Conservation (phyloP, 495 filamentous ascomycete species). For the Aspergillus heteromorphus region DNA sequence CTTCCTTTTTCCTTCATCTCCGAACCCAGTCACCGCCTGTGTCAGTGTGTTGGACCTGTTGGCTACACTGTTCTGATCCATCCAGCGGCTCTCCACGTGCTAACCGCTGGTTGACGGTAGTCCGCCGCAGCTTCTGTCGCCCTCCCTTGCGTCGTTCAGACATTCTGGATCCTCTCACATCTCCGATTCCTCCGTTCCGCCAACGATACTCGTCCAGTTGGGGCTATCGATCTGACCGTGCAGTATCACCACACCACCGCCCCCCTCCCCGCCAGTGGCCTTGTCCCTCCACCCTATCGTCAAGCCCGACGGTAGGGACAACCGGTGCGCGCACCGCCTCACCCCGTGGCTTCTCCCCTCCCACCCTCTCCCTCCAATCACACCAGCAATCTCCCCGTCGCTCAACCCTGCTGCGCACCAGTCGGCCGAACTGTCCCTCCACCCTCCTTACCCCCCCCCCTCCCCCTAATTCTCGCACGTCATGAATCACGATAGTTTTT, state of each 20-base stretch:
- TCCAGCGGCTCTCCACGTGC: constrained; percentile 23
- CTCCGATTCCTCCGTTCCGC: constrained; percentile 14
- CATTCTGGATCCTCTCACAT: constrained; percentile 21
- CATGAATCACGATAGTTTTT: constrained; percentile 44
- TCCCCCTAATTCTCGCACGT: constrained; percentile 21
- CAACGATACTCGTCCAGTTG: constrained; percentile 11
- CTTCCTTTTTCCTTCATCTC: background rate
- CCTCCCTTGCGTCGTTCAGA: constrained; percentile 20
- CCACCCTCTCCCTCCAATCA: constrained; percentile 26
- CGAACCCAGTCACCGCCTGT: constrained; percentile 6
- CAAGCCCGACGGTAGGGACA: constrained; percentile 17
- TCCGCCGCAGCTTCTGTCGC: constrained; percentile 18
- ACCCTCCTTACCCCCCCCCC: constrained; percentile 7
- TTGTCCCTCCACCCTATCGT: constrained; percentile 4
- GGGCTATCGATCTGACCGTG: constrained; percentile 17
- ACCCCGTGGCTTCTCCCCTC: constrained; percentile 21
- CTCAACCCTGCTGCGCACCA: constrained; percentile 12
- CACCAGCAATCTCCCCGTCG: constrained; percentile 9
- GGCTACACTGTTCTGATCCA: constrained; percentile 10
- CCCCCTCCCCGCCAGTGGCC: constrained; percentile 1
- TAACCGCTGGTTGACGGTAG: constrained; percentile 19
- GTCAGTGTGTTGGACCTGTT: background rate
- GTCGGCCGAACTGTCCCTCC: constrained; percentile 14
- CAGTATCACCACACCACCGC: constrained; percentile 15
- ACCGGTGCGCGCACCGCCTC: constrained; percentile 23